phyloP scores from a whole-genome alignment of 768 basidiomycete genomes.

The Melanogaster broomeanus region DNA sequence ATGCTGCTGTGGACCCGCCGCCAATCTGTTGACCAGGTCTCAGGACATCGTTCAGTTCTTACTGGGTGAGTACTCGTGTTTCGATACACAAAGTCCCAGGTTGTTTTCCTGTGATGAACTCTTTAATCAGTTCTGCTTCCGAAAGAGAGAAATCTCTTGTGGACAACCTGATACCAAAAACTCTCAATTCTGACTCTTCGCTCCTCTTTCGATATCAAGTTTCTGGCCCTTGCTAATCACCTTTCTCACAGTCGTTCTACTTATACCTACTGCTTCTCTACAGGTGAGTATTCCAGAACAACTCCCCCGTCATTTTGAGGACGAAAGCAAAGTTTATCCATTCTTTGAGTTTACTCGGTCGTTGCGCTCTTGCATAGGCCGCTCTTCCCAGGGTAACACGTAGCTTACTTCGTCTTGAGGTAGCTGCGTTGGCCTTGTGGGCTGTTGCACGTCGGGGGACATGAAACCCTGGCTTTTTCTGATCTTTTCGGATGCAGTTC shows the following conservation, averaged over 20 bases:
- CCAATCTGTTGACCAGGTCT: no score
- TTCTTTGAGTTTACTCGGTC: conserved; percentile 65
- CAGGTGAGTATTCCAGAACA: neutral
- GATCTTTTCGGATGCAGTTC: no score
- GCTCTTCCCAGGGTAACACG: conserved; percentile 40
- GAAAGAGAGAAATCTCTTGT: conserved; percentile 76
- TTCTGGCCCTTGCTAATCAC: conserved; percentile 1
- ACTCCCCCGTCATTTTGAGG: conserved; percentile 26
- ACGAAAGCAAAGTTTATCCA: conserved; percentile 85
- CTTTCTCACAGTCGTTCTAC: neutral
- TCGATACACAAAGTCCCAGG: neutral
- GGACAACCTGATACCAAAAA: conserved; percentile 57
- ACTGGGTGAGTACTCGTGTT: conserved; percentile 13
- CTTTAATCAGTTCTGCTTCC: conserved; percentile 80
- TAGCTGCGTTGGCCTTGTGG: conserved; percentile 37
- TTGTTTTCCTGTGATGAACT: conserved; percentile 45
- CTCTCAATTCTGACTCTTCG: conserved; percentile 48
- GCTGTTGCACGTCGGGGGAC: conserved; percentile 36
- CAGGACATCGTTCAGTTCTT: no score
- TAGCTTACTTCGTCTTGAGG: conserved; percentile 51
- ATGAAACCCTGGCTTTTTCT: conserved; percentile 73
- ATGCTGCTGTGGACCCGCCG: no score
- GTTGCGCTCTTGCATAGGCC: conserved; percentile 35
- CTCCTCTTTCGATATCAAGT: neutral
- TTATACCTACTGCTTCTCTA: neutral